Conservation (phyloP, 2,329 filamentous ascomycete species). For the Xylariaceae sp. region DNA sequence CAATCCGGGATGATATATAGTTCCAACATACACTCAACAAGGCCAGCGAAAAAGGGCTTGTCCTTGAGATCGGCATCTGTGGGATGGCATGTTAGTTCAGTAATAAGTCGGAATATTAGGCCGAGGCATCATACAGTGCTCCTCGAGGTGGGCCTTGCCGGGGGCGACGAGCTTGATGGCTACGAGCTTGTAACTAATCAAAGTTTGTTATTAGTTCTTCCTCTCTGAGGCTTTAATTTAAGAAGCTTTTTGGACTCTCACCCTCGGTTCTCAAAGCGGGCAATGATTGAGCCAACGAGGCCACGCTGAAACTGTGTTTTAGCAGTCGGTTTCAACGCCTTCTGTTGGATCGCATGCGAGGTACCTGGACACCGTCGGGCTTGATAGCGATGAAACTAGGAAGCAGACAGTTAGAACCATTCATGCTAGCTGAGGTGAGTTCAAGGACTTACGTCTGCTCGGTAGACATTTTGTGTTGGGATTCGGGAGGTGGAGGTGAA, state of each 20-base stretch:
- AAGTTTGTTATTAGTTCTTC: constrained; percentile 18
- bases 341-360: constrained; percentile 1
- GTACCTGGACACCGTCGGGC: constrained; percentile 98
- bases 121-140: constrained; percentile 66
- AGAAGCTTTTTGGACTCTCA: constrained; percentile 40
- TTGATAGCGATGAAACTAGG: constrained; percentile 99
- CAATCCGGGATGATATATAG: background rate
- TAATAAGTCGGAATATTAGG: background rate
- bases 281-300: constrained; percentile 95
- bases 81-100: constrained; percentile 29
- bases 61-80: constrained; percentile 77
- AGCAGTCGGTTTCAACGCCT: constrained; percentile 13
- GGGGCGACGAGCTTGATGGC: constrained; percentile 94
- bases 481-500: constrained; percentile 16
- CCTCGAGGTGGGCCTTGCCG: constrained; percentile 92
- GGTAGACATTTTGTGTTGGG: constrained; percentile 31
- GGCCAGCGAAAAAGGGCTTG: constrained; percentile 96
- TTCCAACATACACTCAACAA: constrained; percentile 73
- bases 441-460: constrained; percentile 32
- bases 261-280: constrained; percentile 96
- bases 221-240: background rate
- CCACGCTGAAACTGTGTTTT: constrained; percentile 63
- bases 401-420: constrained; percentile 8
- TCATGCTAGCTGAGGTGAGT: background rate
- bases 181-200: constrained; percentile 84